phyloP scores from a whole-genome alignment of 495 filamentous ascomycete genomes.

The Podospora bellae-mahoneyi region DNA sequence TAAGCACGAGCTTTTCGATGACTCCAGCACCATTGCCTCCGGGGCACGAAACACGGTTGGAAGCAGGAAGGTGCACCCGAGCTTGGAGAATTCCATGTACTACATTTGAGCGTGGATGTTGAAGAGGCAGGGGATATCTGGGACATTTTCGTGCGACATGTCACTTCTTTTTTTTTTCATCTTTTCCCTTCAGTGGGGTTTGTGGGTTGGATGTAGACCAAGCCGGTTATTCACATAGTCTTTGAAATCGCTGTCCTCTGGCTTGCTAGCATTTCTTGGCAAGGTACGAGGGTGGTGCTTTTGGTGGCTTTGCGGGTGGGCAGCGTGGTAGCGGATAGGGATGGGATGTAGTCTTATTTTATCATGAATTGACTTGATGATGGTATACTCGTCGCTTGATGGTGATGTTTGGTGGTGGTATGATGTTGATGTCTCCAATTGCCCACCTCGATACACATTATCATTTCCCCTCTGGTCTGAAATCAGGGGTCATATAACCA shows the following conservation, averaged over 20 bases:
- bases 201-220: background rate
- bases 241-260: background rate
- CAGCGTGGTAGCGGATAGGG: background rate
- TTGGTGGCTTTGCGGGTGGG: conserved; percentile 1
- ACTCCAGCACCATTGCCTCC: conserved; percentile 15
- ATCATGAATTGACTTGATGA: too few relatives aligned
- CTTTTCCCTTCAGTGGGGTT: background rate
- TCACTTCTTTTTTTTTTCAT: background rate
- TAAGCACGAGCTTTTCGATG: conserved; percentile 56
- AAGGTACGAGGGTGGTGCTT: conserved; percentile 6
- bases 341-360: background rate
- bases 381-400: too few relatives aligned
- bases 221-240: background rate
- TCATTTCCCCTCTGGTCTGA: too few relatives aligned
- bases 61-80: conserved; percentile 41
- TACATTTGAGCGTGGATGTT: conserved; percentile 54
- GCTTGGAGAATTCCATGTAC: conserved; percentile 66
- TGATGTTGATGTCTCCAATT: too few relatives aligned
- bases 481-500: too few relatives aligned
- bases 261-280: conserved; percentile 1
- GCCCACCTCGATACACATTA: too few relatives aligned
- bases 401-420: too few relatives aligned
- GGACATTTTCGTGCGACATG: background rate
- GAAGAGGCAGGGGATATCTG: too few relatives aligned
- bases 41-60: background rate